phyloP scores from a whole-genome alignment of 1,139 yeast genomes.

The Meyerozyma elateridarum region DNA sequence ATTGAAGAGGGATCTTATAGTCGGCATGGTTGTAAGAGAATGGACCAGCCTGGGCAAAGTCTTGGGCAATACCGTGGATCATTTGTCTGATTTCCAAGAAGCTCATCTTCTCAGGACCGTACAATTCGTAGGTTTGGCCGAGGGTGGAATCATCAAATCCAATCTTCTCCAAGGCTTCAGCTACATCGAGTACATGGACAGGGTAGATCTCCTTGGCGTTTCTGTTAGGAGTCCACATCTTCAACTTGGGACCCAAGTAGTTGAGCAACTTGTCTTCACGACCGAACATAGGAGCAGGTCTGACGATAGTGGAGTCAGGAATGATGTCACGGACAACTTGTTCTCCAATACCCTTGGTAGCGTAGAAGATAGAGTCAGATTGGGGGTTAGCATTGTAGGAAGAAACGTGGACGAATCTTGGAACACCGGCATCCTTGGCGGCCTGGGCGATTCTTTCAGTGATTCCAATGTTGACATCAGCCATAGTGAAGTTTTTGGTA shows the following conservation, averaged over 20 bases:
- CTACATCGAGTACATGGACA: conserved; percentile 75
- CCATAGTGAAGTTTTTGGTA: conserved; percentile 78
- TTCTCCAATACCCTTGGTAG: conserved; percentile 81
- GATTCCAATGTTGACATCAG: conserved; percentile 77
- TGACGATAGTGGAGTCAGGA: conserved; percentile 79
- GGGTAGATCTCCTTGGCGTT: conserved; percentile 66
- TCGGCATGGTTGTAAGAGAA: conserved; percentile 51
- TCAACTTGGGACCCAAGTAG: conserved; percentile 52
- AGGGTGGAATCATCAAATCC: conserved; percentile 78
- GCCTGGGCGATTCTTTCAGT: conserved; percentile 76
- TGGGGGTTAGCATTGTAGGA: conserved; percentile 71
- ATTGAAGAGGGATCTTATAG: conserved; percentile 34
- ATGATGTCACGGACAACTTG: conserved; percentile 59
- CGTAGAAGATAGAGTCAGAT: conserved; percentile 66
- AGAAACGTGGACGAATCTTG: conserved; percentile 76
- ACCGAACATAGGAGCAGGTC: conserved; percentile 83
- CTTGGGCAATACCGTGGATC: conserved; percentile 62
- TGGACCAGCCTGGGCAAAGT: conserved; percentile 52
- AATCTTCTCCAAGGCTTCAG: conserved; percentile 71
- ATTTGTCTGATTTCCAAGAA: conserved; percentile 64
- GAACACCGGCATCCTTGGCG: conserved; percentile 65
- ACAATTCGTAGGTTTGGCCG: conserved; percentile 73
- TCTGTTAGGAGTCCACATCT: conserved; percentile 61
- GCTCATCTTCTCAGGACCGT: conserved; percentile 67
- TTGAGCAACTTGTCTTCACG: conserved; percentile 70